Evolutionary conservation across 2,329 filamentous ascomycete species (phyloP), one percentile per base, ranked within the genome.

Genomic region (Clonostachys rosea): DNA sequence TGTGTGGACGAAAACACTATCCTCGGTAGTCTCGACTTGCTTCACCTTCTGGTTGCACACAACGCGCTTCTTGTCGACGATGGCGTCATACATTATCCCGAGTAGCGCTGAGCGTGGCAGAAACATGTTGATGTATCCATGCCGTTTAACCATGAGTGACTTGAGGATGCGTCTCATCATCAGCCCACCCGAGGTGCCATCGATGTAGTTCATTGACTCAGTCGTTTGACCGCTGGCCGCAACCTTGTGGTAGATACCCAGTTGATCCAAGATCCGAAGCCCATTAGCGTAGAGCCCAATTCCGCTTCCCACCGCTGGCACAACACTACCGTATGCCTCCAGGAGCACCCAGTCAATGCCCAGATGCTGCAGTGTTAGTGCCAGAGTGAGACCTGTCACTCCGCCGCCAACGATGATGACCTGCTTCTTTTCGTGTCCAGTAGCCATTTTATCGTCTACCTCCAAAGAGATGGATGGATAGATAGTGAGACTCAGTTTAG

Each of bases 311-410:
- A 70, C 59, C 24, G 67, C 58, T 0, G 75, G 73, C 1, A 68
- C 67, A 20, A 78, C 66, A 0, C 64, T 55, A 0, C 50, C 43
- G 43, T 71, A 61, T 0, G 60, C 57, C 50, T 81, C 76, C 1
- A 81, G 64, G 1, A 81, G 49, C 5, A 76, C 49, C 53, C 70
- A 79, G 50, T 77, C 67, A 46, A 81, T 69, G 20, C 56, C 58
- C 17, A 67, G 59, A 34, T 56, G 56, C 46, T 78, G 65, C 2
- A 80, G 65, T 48, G 67, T 65, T 40, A 52, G 43, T 9, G 57
- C 56, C 34, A 59, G 24, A 10, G 52, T 47, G 5, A 59, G 51
- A 5, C 76, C 76, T 4, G 68, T 63, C 14, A 79, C 59, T 36
- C 70, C 66, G 7, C 72, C 75, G 9, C 76, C 75, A 1, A 64